Percentiles rank a stretch among this genome's conserved stretches.
phyloP scores from a whole-genome alignment of 2,329 filamentous ascomycete species.

The Xylaria digitata region DNA sequence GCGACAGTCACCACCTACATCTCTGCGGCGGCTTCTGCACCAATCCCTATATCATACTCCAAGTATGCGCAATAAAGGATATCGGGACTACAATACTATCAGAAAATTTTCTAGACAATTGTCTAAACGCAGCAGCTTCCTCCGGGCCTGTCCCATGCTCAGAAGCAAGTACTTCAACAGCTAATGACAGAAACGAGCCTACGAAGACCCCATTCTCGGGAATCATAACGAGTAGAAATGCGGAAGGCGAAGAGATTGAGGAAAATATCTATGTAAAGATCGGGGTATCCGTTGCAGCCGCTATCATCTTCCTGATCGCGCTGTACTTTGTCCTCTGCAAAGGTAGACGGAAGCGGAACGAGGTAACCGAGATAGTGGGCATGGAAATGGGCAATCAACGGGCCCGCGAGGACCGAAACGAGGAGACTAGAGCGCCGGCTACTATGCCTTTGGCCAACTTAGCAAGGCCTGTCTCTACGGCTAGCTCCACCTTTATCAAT shows the following conservation, averaged over 20 bases:
- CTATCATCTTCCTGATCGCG: not conserved
- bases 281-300: not conserved
- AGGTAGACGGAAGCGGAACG: not conserved
- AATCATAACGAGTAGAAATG: not conserved
- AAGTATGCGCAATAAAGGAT: not conserved
- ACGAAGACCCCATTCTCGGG: too few species aligned
- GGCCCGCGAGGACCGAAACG: not conserved
- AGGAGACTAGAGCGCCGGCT: not conserved
- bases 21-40: slow-evolving; percentile 10
- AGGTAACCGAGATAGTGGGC: not conserved
- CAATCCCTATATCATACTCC: not conserved
- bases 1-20: not conserved
- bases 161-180: not conserved
- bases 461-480: not conserved
- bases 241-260: not conserved
- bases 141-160: not conserved
- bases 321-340: not conserved
- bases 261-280: slow-evolving; percentile 2
- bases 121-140: not conserved
- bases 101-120: too few species aligned
- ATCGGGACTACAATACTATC: not conserved
- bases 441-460: not conserved
- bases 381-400: not conserved
- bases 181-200: not conserved
- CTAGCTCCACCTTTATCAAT: not conserved